Conservation (phyloP, 192 early-diverging fungal species). For the Mycoemilia scoparia region DNA sequence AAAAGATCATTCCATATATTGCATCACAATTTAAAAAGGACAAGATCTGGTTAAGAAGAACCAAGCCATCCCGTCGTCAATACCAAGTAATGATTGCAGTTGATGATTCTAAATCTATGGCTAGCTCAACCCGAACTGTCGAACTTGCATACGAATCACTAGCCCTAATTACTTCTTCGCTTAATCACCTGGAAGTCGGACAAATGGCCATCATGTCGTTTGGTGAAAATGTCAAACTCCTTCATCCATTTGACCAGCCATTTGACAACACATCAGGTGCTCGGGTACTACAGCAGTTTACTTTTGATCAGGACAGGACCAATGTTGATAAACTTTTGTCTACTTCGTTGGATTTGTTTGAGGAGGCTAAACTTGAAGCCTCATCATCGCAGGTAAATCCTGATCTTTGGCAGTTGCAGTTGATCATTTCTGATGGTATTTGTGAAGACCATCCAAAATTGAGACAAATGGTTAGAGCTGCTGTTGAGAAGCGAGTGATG, state of each 20-base stretch:
- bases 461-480: constrained; percentile 68
- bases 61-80: constrained; percentile 87
- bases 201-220: constrained; percentile 81
- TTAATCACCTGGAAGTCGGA: constrained; percentile 89
- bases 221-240: constrained; percentile 64
- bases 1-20: constrained; percentile 98
- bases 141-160: constrained; percentile 91
- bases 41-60: constrained; percentile 98
- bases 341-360: constrained; percentile 58
- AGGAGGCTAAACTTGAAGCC: constrained; percentile 41
- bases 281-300: constrained; percentile 71
- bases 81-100: constrained; percentile 98
- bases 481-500: constrained; percentile 72
- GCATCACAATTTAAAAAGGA: constrained; percentile 98
- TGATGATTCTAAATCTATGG: constrained; percentile 97
- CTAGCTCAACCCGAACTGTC: constrained; percentile 44
- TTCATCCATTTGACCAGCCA: constrained; percentile 89
- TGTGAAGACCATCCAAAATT: constrained; percentile 86
- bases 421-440: constrained; percentile 92
- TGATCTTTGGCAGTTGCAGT: constrained; percentile 90
- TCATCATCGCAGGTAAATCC: constrained; percentile 9
- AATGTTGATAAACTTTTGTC: constrained; percentile 77
- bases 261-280: constrained; percentile 85
- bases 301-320: constrained; percentile 81
- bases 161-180: constrained; percentile 75